Evolutionary conservation across 805 yeast species (phyloP), one percentile per base, ranked within the genome.

Genomic region (Ogataea nonfermentans): DNA sequence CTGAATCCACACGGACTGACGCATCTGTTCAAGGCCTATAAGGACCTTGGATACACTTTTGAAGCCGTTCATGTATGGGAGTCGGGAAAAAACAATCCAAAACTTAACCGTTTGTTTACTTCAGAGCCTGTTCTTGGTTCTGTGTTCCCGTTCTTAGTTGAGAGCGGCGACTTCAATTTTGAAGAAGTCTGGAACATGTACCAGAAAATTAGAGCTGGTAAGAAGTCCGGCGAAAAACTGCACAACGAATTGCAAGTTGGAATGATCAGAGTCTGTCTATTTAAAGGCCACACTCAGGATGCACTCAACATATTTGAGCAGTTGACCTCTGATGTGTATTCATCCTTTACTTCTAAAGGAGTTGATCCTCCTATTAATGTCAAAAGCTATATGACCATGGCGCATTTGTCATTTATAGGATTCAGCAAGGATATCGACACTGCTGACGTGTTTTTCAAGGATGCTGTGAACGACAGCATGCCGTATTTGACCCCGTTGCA

Each of bases 381-480:
- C 68, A 52, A 60, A 35, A 71, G 79, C 36, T 73, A 81, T 23
- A 66, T 84, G 61, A 74, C 83, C 24, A 85, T 82, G 62, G 81
- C 86, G 32, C 95, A 86, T 65, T 69, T 84, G 45, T 71, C 82
- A 3, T 86, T 86, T 52, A 81, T 86, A 56, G 93, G 95, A 31
- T 78, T 76, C 49, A 82, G 88, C 60, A 77, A 76, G 55, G 89
- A 86, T 56, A 70, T 84, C 40, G 68, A 68, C 29, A 80, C 86
- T 32, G 86, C 95, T 4, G 78, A 76, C 55, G 74, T 78, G 28
- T 86, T 86, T 53, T 85, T 82, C 59, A 80, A 79, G 51, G 84
- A 81, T 59, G 91, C 87, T 3, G 68, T 84, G 35, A 69, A 73
- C 46, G 74, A 71, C 50, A 79, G 78, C 47, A 79, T 84, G 72